Evolutionary conservation across 1,284 basidiomycete species (phyloP).

Genomic region (Fomitopsis betulina): DNA sequence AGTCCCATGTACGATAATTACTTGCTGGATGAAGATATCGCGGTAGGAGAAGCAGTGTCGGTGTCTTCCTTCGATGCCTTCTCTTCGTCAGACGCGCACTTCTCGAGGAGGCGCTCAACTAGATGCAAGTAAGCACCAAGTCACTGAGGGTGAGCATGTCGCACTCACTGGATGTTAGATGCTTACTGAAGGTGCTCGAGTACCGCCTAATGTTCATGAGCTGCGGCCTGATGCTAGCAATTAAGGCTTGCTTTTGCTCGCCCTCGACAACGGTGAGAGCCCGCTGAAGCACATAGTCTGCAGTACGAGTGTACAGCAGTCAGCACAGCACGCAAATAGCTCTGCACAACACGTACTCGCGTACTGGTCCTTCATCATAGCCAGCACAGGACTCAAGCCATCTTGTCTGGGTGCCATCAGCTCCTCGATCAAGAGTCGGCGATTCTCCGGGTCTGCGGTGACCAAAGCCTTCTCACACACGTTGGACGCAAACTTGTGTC

Average conservation of each 20-base stretch:
- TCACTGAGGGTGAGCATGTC: slow-evolving; percentile 4
- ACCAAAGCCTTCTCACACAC: slow-evolving; percentile 92
- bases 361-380: slow-evolving; percentile 91
- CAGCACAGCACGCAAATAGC: neutral
- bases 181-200: slow-evolving; percentile 72
- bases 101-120: slow-evolving; percentile 71
- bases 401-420: slow-evolving; percentile 67
- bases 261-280: slow-evolving; percentile 68
- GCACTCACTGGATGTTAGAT: slow-evolving; percentile 70
- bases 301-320: neutral
- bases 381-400: slow-evolving; percentile 57
- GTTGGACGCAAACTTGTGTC: slow-evolving; percentile 96
- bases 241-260: slow-evolving; percentile 65
- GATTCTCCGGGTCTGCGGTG: slow-evolving; percentile 58
- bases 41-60: neutral
- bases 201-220: slow-evolving; percentile 67
- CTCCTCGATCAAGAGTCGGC: slow-evolving; percentile 74
- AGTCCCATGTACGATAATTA: slow-evolving; percentile 4
- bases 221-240: slow-evolving; percentile 61
- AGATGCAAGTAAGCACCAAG: slow-evolving; percentile 1
- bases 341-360: slow-evolving; percentile 56
- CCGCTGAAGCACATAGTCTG: slow-evolving; percentile 81
- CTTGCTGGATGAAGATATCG: slow-evolving; percentile 14
- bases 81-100: slow-evolving; percentile 16
- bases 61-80: slow-evolving; percentile 5